These are phyloP conservation scores for Cystobasidiaceae sp. DNA, from an alignment of 1,284 basidiomycete genomes.

Conservation along the genomic window DNA sequence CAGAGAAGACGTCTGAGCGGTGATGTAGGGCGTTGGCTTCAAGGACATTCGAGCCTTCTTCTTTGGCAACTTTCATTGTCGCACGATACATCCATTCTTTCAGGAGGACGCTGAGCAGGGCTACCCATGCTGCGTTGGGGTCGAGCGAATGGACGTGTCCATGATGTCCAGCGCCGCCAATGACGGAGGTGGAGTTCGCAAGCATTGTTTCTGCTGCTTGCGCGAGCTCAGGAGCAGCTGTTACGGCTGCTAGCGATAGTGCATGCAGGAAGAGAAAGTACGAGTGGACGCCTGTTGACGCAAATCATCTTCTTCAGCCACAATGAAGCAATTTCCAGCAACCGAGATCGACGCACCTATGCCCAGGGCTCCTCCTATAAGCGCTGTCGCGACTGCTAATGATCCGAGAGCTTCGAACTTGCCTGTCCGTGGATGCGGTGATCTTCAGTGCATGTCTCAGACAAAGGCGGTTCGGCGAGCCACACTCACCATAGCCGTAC, in stretches of 20 bases:
- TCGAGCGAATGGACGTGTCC: constrained; percentile 53
- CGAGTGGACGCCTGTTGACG: constrained; percentile 71
- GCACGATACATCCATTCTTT: constrained; percentile 92
- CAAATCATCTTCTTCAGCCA: neutral
- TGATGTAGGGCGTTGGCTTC: constrained; percentile 91
- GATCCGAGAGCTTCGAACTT: constrained; percentile 50
- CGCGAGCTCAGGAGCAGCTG: constrained; percentile 57
- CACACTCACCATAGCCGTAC: constrained; percentile 53
- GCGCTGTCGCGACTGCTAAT: constrained; percentile 48
- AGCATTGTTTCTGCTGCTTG: constrained; percentile 50
- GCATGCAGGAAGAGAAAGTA: constrained; percentile 70
- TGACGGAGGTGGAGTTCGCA: constrained; percentile 48
- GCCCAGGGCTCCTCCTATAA: constrained; percentile 72
- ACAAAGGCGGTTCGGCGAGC: neutral
- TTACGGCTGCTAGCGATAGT: constrained; percentile 56
- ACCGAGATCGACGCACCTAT: constrained; percentile 54
- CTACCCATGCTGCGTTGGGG: constrained; percentile 96
- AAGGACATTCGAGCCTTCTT: constrained; percentile 83
- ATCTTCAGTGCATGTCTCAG: neutral
- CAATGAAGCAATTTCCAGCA: neutral
- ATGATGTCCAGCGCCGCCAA: constrained; percentile 34
- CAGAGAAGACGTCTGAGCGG: constrained; percentile 87
- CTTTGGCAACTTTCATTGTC: constrained; percentile 73
- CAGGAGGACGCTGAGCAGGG: constrained; percentile 66
- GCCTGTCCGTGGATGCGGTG: neutral